phyloP scores from a whole-genome alignment of 1,284 basidiomycete genomes.

The Pseudozyma flocculosa region DNA sequence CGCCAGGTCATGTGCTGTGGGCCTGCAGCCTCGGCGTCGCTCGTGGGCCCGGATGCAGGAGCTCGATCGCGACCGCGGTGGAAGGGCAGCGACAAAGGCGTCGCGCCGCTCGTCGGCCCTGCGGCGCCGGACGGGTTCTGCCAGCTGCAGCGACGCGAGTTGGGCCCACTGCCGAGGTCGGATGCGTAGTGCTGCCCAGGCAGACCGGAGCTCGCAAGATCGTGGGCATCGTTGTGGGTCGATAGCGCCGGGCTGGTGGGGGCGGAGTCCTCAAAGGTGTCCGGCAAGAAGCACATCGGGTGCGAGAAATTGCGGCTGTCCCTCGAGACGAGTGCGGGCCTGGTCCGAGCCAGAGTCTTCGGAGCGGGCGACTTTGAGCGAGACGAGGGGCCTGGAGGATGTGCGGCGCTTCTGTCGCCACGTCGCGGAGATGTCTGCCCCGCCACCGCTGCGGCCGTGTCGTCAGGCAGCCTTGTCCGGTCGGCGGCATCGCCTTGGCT shows the following conservation, averaged over 20 bases:
- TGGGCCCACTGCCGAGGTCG: conserved; percentile 23
- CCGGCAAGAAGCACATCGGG: conserved; percentile 36
- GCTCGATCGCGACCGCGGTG: conserved; percentile 16
- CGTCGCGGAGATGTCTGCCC: conserved; percentile 1
- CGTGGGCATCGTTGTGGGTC: conserved; percentile 3
- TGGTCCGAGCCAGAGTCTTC: too few species aligned
- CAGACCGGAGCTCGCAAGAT: too few species aligned
- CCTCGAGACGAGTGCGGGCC: not conserved
- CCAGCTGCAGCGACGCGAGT: conserved; percentile 27
- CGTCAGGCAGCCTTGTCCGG: too few species aligned
- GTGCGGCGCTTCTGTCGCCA: too few species aligned
- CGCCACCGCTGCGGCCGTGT: not conserved
- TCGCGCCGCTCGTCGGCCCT: not conserved
- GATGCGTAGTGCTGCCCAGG: conserved; percentile 27
- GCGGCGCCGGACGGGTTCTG: conserved; percentile 8
- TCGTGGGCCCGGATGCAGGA: conserved; percentile 7
- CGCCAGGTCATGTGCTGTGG: too few species aligned
- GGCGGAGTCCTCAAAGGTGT: conserved; percentile 35
- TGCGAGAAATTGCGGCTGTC: conserved; percentile 14
- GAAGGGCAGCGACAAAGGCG: conserved; percentile 24
- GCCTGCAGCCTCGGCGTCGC: conserved; percentile 14
- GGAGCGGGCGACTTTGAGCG: too few species aligned
- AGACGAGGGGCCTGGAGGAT: too few species aligned
- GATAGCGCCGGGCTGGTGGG: conserved; percentile 14
- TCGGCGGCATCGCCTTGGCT: not conserved